Conservation (phyloP, 164 flowering plant genomes). For the Malania oleifera region DNA sequence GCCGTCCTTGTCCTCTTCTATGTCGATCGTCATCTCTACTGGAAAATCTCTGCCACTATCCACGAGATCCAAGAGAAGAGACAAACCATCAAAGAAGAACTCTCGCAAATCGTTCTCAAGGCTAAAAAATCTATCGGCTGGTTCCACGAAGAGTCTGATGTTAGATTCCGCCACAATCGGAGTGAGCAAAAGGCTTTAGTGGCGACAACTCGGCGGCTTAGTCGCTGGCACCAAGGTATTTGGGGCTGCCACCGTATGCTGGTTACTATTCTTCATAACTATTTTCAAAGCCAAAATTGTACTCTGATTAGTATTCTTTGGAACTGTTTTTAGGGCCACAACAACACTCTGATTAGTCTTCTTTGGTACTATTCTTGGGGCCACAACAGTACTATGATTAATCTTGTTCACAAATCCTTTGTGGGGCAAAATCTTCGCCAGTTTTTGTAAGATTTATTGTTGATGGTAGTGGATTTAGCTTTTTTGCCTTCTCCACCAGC, state of each 20-base stretch:
- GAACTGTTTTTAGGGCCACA: too few species aligned
- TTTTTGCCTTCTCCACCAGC: too few species aligned
- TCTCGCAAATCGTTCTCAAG: conserved; percentile 54
- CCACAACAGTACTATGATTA: too few species aligned
- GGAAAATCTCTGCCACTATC: conserved; percentile 83
- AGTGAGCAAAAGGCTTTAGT: conserved; percentile 3
- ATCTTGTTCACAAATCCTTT: too few species aligned
- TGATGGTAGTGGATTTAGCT: background rate
- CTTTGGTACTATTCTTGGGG: too few species aligned
- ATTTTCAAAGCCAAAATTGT: too few species aligned
- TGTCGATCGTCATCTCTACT: conserved; percentile 85
- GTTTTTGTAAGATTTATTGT: conserved; percentile 6
- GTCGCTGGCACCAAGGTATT: too few species aligned
- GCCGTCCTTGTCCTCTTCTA: conserved; percentile 45
- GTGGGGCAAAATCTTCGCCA: too few species aligned
- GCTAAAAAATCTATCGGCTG: conserved; percentile 77
- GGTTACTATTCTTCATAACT: too few species aligned
- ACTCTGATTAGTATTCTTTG: too few species aligned
- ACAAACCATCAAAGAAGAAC: conserved; percentile 64
- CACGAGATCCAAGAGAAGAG: conserved; percentile 69
- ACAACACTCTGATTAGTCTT: too few species aligned
- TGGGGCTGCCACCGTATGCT: too few species aligned
- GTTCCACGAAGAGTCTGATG: conserved; percentile 60
- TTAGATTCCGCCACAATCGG: conserved; percentile 23
- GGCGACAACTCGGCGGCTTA: conserved; percentile 26